Percentiles rank a stretch among this genome's conserved stretches.
Evolutionary conservation across 495 filamentous ascomycete species (phyloP).

Genomic region (Lasiosphaeriaceae sp.): DNA sequence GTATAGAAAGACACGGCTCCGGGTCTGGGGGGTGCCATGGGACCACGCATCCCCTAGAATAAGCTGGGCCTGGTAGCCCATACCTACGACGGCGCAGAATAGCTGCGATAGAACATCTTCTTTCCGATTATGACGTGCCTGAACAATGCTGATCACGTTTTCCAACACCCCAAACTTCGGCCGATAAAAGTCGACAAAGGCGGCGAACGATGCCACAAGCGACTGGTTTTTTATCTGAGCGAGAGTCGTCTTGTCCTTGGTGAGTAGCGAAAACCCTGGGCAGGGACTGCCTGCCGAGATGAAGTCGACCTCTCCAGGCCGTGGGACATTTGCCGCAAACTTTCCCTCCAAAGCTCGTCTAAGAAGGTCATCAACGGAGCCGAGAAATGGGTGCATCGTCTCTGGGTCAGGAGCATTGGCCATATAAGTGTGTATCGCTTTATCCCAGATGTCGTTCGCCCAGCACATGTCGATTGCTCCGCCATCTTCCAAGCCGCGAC

Average conservation of each 20-base stretch:
- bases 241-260: conserved; percentile 44
- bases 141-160: conserved; percentile 63
- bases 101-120: conserved; percentile 65
- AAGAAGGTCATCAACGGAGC: conserved; percentile 68
- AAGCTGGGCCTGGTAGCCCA: conserved; percentile 68
- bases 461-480: conserved; percentile 58
- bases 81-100: conserved; percentile 61
- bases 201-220: conserved; percentile 66
- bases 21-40: conserved; percentile 57
- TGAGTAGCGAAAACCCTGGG: conserved; percentile 63
- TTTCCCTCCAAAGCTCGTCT: conserved; percentile 50
- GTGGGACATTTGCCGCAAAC: conserved; percentile 41
- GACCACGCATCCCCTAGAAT: conserved; percentile 66
- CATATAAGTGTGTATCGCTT: conserved; percentile 65
- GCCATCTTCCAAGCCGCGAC: conserved; percentile 68
- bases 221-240: conserved; percentile 60
- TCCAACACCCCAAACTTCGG: conserved; percentile 70
- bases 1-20: conserved; percentile 61
- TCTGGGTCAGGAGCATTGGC: conserved; percentile 46
- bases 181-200: conserved; percentile 68
- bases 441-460: conserved; percentile 59
- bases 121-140: conserved; percentile 28
- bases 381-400: conserved; percentile 48
- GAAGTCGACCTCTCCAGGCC: conserved; percentile 58
- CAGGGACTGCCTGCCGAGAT: conserved; percentile 72